These are phyloP conservation scores for Cardiospermum halicacabum DNA, from an alignment of 345 rosid genomes.

Conservation along the genomic window DNA sequence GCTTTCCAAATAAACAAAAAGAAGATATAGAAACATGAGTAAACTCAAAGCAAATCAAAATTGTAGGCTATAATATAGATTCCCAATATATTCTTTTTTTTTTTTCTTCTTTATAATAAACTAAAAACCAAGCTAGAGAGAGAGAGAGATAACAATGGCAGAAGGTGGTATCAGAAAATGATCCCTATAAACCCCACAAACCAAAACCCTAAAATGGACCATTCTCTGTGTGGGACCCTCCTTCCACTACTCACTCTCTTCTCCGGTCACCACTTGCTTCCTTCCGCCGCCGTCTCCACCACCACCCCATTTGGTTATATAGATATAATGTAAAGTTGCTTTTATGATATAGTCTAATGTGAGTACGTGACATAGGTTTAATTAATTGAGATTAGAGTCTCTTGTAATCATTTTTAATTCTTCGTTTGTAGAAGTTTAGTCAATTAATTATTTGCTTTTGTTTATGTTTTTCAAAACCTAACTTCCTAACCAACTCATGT, in stretches of 20 bases:
- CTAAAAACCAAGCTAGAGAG: not conserved
- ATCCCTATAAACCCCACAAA: slow-evolving; percentile 13
- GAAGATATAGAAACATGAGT: slow-evolving; percentile 1
- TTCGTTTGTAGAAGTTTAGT: not conserved
- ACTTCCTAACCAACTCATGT: too few species aligned
- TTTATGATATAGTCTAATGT: too few species aligned
- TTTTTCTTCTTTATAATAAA: not conserved
- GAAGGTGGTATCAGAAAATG: slow-evolving; percentile 9
- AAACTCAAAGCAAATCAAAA: slow-evolving; percentile 10
- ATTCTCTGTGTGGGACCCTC: not conserved
- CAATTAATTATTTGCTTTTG: not conserved
- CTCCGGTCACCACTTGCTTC: not conserved
- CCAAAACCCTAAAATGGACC: not conserved
- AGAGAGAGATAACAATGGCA: not conserved
- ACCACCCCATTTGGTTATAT: too few species aligned
- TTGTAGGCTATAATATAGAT: not conserved
- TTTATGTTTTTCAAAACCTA: too few species aligned
- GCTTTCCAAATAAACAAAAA: not conserved
- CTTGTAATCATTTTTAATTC: not conserved
- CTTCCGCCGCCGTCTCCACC: not conserved
- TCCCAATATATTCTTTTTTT: not conserved
- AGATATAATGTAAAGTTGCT: too few species aligned
- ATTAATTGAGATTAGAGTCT: not conserved
- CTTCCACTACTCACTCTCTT: too few species aligned
- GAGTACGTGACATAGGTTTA: not conserved